Evolutionary conservation across 2,329 filamentous ascomycete species (phyloP).

Genomic region (Lecanicillium sp.): DNA sequence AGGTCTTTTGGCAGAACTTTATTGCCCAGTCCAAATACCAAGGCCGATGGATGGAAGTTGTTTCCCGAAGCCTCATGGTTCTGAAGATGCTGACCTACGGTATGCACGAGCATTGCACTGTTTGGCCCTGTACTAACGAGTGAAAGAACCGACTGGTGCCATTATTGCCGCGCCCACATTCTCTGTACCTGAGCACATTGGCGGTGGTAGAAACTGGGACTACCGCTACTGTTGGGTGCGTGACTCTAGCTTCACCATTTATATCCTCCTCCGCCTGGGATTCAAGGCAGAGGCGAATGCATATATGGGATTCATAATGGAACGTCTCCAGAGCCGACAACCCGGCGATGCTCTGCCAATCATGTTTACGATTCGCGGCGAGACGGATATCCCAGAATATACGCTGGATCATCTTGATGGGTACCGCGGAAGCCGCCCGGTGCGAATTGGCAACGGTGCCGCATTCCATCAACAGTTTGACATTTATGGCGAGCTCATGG

Average conservation of each 20-base stretch:
- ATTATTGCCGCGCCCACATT: constrained; percentile 74
- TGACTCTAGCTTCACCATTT: constrained; percentile 72
- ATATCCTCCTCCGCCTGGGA: constrained; percentile 69
- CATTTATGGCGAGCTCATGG: constrained; percentile 74
- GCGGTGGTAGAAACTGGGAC: constrained; percentile 62
- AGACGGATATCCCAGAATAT: constrained; percentile 65
- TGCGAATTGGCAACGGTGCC: constrained; percentile 71
- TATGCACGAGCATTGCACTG: constrained; percentile 13
- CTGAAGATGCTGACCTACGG: constrained; percentile 68
- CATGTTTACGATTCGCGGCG: constrained; percentile 75
- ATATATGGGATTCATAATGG: constrained; percentile 73
- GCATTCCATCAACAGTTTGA: constrained; percentile 73
- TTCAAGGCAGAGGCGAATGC: constrained; percentile 71
- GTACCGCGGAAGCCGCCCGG: constrained; percentile 63
- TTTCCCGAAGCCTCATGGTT: constrained; percentile 64
- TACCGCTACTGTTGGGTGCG: constrained; percentile 75
- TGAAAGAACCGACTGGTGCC: constrained; percentile 63
- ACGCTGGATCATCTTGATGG: constrained; percentile 67
- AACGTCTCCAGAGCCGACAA: constrained; percentile 55
- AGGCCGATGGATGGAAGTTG: constrained; percentile 66
- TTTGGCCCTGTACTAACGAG: background rate
- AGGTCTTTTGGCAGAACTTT: constrained; percentile 68
- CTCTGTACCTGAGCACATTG: constrained; percentile 68
- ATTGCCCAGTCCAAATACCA: constrained; percentile 64
- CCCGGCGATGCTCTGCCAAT: constrained; percentile 62